These are phyloP conservation scores for Glaciozyma antarctica DNA, from an alignment of 768 basidiomycete genomes.

Conservation along the genomic window DNA sequence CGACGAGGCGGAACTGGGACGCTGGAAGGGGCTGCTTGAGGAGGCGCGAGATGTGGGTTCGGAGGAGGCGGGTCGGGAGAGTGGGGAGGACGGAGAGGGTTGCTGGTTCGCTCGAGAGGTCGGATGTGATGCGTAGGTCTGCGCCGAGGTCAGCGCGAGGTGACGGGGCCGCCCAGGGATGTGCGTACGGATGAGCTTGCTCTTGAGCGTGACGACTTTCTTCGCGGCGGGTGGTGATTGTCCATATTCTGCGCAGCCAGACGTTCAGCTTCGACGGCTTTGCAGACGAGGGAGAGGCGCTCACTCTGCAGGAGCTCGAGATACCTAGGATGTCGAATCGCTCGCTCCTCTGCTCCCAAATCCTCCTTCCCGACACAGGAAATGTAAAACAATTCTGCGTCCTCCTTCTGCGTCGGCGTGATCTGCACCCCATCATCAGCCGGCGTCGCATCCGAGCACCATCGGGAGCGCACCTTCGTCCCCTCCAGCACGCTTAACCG, in stretches of 20 bases:
- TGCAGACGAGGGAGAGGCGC: neutral
- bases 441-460: neutral
- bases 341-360: slow-evolving; percentile 7
- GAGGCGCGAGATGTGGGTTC: slow-evolving; percentile 18
- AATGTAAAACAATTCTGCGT: slow-evolving; percentile 74
- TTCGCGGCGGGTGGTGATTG: neutral
- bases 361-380: slow-evolving; percentile 52
- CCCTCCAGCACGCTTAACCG: neutral
- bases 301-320: slow-evolving; percentile 46
- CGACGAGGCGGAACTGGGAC: slow-evolving; percentile 10
- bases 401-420: slow-evolving; percentile 58
- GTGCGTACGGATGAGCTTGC: slow-evolving; percentile 14
- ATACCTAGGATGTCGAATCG: slow-evolving; percentile 57
- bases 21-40: slow-evolving; percentile 8
- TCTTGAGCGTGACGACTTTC: neutral
- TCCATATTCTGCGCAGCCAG: neutral
- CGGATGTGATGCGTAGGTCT: neutral
- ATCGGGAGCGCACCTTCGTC: neutral
- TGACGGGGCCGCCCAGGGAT: neutral
- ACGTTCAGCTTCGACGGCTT: neutral
- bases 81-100: slow-evolving; percentile 19
- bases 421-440: slow-evolving; percentile 45
- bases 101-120: neutral
- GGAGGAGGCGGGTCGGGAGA: slow-evolving; percentile 17
- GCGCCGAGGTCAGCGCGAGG: neutral